Conservation (phyloP, 2,329 filamentous ascomycete genomes). For the Colletotrichum lindemuthianum region DNA sequence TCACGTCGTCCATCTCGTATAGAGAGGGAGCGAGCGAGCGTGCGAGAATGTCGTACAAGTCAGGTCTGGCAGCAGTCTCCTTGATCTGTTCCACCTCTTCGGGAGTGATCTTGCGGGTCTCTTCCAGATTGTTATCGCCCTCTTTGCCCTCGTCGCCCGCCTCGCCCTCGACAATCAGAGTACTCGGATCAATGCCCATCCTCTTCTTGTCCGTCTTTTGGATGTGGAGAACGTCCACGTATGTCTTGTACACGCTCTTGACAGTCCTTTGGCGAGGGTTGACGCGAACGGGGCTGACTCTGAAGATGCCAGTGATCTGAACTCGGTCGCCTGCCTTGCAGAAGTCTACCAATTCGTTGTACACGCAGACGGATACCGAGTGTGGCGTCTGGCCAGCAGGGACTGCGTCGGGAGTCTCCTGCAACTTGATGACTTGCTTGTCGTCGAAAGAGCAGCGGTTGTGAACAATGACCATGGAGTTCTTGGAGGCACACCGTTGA, state of each 20-base stretch:
- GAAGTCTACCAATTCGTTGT: conserved; percentile 96
- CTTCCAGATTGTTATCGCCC: conserved; percentile 80
- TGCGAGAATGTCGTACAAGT: conserved; percentile 92
- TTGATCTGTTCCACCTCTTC: conserved; percentile 93
- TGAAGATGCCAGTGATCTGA: conserved; percentile 96
- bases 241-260: conserved; percentile 98
- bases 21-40: conserved; percentile 93
- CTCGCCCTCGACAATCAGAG: conserved; percentile 83
- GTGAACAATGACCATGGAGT: conserved; percentile 98
- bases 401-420: conserved; percentile 95
- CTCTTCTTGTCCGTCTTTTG: conserved; percentile 97
- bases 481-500: conserved; percentile 80
- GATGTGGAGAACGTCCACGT: conserved; percentile 93
- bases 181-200: conserved; percentile 90
- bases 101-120: conserved; percentile 82
- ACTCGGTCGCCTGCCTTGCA: conserved; percentile 98
- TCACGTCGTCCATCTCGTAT: conserved; percentile 98
- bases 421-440: conserved; percentile 98
- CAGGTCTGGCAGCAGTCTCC: conserved; percentile 78
- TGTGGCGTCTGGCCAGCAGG: conserved; percentile 97
- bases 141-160: conserved; percentile 66
- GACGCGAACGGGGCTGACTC: conserved; percentile 90
- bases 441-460: conserved; percentile 95
- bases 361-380: conserved; percentile 94
- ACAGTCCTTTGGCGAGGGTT: conserved; percentile 93